These are phyloP conservation scores for Globisporangium cystogenes DNA, from an alignment of 352 stramenopile genomes.

Conservation along the genomic window DNA sequence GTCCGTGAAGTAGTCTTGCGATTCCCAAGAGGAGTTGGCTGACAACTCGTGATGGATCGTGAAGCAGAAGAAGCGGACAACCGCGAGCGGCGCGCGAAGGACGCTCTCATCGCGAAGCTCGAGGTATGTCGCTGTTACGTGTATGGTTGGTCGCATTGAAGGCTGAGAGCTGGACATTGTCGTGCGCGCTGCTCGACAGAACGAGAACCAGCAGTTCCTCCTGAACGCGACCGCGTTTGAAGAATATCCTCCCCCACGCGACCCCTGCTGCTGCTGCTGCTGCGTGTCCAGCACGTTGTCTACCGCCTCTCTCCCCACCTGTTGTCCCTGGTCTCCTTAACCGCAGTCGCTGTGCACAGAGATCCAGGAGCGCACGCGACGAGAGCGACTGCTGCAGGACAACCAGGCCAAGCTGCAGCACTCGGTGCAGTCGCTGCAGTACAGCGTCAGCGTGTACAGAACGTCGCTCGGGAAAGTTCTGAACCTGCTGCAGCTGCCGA, in stretches of 20 bases:
- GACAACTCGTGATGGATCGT: background rate
- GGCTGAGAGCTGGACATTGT: too few relatives aligned
- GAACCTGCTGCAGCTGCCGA: slow-evolving; percentile 40
- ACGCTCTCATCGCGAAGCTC: slow-evolving; percentile 58
- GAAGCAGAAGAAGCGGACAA: slow-evolving; percentile 11
- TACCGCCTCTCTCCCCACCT: background rate
- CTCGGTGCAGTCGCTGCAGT: slow-evolving; percentile 49
- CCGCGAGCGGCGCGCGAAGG: slow-evolving; percentile 28
- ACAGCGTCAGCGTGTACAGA: slow-evolving; percentile 44
- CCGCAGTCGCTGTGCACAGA: slow-evolving; percentile 50
- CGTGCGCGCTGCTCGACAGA: slow-evolving; percentile 20
- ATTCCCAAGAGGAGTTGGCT: background rate
- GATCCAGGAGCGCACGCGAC: slow-evolving; percentile 71
- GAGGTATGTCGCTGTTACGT: too few relatives aligned
- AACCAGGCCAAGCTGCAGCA: slow-evolving; percentile 63
- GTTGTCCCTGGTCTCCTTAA: slow-evolving; percentile 33
- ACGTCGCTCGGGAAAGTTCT: slow-evolving; percentile 51
- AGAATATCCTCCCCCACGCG: slow-evolving; percentile 69
- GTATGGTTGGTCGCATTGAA: too few relatives aligned
- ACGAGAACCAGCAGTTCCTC: slow-evolving; percentile 81
- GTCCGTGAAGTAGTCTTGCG: too few relatives aligned
- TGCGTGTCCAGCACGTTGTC: too few relatives aligned
- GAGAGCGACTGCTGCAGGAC: slow-evolving; percentile 56
- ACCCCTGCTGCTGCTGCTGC: slow-evolving; percentile 10
- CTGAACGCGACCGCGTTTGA: slow-evolving; percentile 77